Conservation (phyloP, 2,329 filamentous ascomycete genomes). For the Knoxdaviesia proteae region DNA sequence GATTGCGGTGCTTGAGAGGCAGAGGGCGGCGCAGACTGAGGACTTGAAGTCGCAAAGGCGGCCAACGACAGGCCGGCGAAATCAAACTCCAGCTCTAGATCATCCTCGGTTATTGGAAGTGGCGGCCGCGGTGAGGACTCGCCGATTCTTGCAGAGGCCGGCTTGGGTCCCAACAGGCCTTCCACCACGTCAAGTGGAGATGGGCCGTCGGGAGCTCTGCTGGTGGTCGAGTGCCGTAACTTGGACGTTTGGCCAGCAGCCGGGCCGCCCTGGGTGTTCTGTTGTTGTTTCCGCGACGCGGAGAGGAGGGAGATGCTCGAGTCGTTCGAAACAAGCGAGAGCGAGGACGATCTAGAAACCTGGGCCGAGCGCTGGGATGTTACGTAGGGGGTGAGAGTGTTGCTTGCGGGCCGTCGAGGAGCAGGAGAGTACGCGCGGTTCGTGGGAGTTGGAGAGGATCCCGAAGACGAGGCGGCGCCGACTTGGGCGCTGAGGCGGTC, state of each 20-base stretch:
- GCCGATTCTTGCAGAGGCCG: conserved; percentile 22
- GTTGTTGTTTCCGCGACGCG: conserved; percentile 39
- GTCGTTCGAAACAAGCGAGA: conserved; percentile 58
- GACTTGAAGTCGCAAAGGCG: conserved; percentile 34
- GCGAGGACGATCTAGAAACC: conserved; percentile 52
- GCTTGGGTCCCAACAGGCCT: no score
- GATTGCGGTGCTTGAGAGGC: no score
- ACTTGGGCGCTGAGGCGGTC: conserved; percentile 57
- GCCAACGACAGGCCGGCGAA: conserved; percentile 61
- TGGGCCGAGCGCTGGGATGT: conserved; percentile 47
- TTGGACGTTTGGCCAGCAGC: no score
- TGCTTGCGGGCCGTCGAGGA: conserved; percentile 43
- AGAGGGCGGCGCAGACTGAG: no score
- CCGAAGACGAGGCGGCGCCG: conserved; percentile 34
- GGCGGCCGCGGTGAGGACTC: conserved; percentile 30
- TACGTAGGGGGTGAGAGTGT: conserved; percentile 41
- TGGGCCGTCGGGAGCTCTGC: no score
- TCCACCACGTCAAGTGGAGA: no score
- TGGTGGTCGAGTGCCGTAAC: no score
- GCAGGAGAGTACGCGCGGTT: conserved; percentile 54
- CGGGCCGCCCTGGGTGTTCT: no score
- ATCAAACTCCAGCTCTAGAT: conserved; percentile 47
- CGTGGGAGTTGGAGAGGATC: conserved; percentile 22
- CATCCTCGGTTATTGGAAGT: conserved; percentile 28
- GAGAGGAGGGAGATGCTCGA: conserved; percentile 57